Conservation (phyloP, 306 rosid species). For the Delonix regia region DNA sequence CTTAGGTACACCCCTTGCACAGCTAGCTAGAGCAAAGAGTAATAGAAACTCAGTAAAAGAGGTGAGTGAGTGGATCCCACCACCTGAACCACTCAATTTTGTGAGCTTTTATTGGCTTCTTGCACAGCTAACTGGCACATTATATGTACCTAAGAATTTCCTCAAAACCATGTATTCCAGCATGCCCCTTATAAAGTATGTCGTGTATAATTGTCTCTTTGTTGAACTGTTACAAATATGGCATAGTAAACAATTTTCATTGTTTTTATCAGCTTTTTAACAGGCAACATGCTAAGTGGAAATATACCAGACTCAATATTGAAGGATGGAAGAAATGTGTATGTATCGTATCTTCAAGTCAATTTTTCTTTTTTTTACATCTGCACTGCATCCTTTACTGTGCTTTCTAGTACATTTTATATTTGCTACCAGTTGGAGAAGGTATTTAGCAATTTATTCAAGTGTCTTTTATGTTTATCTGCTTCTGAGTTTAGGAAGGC, state of each 20-base stretch:
- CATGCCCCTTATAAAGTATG: neutral
- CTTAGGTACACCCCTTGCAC: neutral
- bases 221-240: slow-evolving; percentile 24
- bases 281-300: slow-evolving; percentile 75
- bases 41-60: neutral
- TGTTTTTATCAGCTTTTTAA: slow-evolving; percentile 64
- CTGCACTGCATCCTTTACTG: slow-evolving; percentile 8
- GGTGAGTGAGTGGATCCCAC: neutral
- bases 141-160: neutral
- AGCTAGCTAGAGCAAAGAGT: neutral
- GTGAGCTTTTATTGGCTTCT: neutral
- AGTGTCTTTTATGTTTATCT: neutral
- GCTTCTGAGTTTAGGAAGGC: slow-evolving; percentile 14
- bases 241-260: slow-evolving; percentile 21
- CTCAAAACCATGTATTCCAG: neutral
- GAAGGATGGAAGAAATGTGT: slow-evolving; percentile 71
- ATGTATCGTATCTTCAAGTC: slow-evolving; percentile 47
- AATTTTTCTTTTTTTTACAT: slow-evolving; percentile 2
- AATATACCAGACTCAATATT: slow-evolving; percentile 64
- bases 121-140: neutral
- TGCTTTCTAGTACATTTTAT: slow-evolving; percentile 13
- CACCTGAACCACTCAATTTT: neutral
- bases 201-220: slow-evolving; percentile 26
- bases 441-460: slow-evolving; percentile 4
- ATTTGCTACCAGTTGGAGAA: neutral